Percentiles rank a stretch among this genome's conserved stretches.
Evolutionary conservation across 2,329 filamentous ascomycete species (phyloP).

Genomic region (Alternaria tenuissima): DNA sequence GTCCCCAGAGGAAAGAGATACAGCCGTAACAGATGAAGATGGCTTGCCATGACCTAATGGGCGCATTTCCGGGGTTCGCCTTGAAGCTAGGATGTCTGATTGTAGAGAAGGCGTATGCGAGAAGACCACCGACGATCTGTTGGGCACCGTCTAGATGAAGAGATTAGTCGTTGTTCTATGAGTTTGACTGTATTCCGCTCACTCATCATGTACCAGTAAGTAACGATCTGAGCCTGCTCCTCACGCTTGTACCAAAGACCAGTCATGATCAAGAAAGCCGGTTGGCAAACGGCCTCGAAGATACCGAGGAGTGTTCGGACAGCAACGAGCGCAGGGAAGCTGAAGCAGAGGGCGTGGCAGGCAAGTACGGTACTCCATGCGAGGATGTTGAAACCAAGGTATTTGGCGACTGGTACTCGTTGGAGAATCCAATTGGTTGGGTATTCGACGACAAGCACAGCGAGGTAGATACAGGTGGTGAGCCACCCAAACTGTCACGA

Average conservation of each 20-base stretch:
- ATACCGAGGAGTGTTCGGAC: conserved; percentile 73
- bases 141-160: conserved; percentile 64
- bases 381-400: conserved; percentile 69
- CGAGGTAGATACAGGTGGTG: conserved; percentile 77
- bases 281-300: conserved; percentile 75
- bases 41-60: conserved; percentile 71
- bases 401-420: conserved; percentile 72
- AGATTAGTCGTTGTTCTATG: background rate
- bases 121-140: conserved; percentile 74
- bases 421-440: conserved; percentile 73
- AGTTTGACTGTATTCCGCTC: background rate
- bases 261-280: conserved; percentile 71
- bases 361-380: conserved; percentile 70
- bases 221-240: conserved; percentile 72
- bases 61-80: conserved; percentile 47
- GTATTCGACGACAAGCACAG: conserved; percentile 74
- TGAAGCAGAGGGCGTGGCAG: conserved; percentile 67
- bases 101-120: conserved; percentile 61
- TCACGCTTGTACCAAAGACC: conserved; percentile 76
- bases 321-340: conserved; percentile 66
- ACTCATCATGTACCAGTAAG: conserved; percentile 78
- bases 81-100: conserved; percentile 30
- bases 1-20: conserved; percentile 69
- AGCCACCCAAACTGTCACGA: conserved; percentile 70
- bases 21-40: conserved; percentile 73